phyloP scores from a whole-genome alignment of 768 basidiomycete genomes.

The Rhizopogon rudus region DNA sequence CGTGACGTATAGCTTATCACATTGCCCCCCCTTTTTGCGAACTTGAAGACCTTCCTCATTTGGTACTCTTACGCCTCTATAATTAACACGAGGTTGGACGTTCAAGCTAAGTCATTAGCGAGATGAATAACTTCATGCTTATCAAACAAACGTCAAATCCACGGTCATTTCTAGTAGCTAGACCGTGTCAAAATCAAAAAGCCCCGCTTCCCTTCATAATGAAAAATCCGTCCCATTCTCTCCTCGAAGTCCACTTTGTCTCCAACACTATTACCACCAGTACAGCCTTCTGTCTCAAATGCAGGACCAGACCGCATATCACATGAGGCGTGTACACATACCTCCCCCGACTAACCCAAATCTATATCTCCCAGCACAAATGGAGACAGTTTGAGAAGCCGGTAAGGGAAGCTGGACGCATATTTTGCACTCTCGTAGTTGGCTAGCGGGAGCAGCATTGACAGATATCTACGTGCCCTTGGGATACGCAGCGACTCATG shows the following conservation, averaged over 20 bases:
- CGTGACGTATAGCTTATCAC: not conserved
- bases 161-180: slow-evolving; percentile 6
- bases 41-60: not conserved
- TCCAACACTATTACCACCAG: slow-evolving; percentile 2
- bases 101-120: not conserved
- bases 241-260: slow-evolving; percentile 26
- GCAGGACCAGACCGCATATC: slow-evolving; percentile 25
- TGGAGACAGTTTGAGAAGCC: slow-evolving; percentile 10
- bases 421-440: not conserved
- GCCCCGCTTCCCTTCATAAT: slow-evolving; percentile 16
- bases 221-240: slow-evolving; percentile 25
- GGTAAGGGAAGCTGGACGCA: slow-evolving; percentile 14
- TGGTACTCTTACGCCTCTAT: not conserved
- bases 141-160: not conserved
- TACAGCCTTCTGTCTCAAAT: slow-evolving; percentile 19
- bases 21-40: not conserved
- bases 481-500: slow-evolving; percentile 14
- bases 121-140: not conserved
- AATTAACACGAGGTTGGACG: not conserved
- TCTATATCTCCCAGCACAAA: slow-evolving; percentile 2
- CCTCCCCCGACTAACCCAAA: not conserved
- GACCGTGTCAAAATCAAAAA: slow-evolving; percentile 20
- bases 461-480: slow-evolving; percentile 9
- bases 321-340: slow-evolving; percentile 20
- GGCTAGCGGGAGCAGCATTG: slow-evolving; percentile 20